Percentiles rank a stretch among this genome's conserved stretches.
Evolutionary conservation across 768 basidiomycete species (phyloP).

Genomic region (Solioccasus polychromus): DNA sequence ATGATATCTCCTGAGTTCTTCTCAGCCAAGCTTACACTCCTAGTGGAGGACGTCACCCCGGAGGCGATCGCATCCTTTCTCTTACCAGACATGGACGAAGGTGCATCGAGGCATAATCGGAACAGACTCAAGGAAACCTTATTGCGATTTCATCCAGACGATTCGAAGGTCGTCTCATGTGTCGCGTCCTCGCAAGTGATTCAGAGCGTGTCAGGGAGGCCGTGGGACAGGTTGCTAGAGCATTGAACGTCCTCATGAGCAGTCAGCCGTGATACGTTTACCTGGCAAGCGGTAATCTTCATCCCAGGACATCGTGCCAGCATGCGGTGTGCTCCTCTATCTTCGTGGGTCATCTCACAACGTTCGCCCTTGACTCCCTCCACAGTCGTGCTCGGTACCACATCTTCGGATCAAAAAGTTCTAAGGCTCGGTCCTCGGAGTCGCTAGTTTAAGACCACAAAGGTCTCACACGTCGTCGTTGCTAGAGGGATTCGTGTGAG

Average conservation of each 20-base stretch:
- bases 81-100: constrained; percentile 33
- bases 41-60: constrained; percentile 50
- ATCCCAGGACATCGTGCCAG: background rate
- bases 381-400: background rate
- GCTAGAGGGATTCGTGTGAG: no score
- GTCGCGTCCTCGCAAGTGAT: constrained; percentile 45
- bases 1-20: constrained; percentile 70
- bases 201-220: constrained; percentile 51
- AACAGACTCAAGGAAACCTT: constrained; percentile 66
- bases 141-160: constrained; percentile 77
- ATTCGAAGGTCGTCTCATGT: constrained; percentile 76
- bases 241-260: constrained; percentile 55
- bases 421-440: background rate
- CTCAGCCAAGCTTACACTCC: constrained; percentile 28
- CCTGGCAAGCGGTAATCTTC: background rate
- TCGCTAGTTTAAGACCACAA: no score
- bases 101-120: constrained; percentile 44
- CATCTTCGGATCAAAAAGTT: background rate
- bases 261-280: constrained; percentile 10
- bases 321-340: background rate
- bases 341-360: background rate
- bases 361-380: background rate
- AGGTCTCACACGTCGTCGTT: no score
- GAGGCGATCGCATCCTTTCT: constrained; percentile 60
- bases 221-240: constrained; percentile 61